Percentiles rank a stretch among this genome's conserved stretches.
Evolutionary conservation across 2,329 filamentous ascomycete genomes (phyloP).

Genomic region (Magnaporthiopsis rhizophila): DNA sequence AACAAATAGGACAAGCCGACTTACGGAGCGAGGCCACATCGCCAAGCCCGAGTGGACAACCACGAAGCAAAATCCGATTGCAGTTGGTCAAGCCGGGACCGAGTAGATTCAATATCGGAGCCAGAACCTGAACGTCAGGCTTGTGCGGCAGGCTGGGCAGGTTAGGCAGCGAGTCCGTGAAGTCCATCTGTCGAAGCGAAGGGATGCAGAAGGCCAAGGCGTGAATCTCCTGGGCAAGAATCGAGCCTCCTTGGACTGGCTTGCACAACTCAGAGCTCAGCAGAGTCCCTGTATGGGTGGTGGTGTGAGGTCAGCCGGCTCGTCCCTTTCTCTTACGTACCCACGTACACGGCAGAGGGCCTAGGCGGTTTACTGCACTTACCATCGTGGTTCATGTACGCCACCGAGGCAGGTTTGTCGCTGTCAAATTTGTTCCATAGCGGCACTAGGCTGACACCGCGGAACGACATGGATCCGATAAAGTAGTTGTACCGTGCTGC

Average conservation of each 20-base stretch:
- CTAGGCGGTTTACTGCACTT: conserved; percentile 13
- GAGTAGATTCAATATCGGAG: conserved; percentile 38
- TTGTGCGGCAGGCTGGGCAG: conserved; percentile 4
- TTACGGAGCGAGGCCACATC: conserved; percentile 44
- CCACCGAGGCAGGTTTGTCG: conserved; percentile 35
- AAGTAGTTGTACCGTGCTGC: conserved; percentile 52
- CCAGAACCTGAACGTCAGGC: conserved; percentile 21
- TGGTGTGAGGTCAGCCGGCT: conserved; percentile 14
- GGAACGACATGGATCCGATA: conserved; percentile 50
- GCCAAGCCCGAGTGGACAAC: conserved; percentile 35
- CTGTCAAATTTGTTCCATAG: conserved; percentile 34
- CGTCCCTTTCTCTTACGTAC: too few species aligned
- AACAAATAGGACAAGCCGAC: not conserved
- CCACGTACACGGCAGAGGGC: not conserved
- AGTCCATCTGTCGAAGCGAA: conserved; percentile 45
- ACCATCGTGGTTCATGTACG: conserved; percentile 46
- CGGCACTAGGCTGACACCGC: conserved; percentile 39
- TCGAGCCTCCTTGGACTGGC: conserved; percentile 37
- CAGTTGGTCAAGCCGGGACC: conserved; percentile 35
- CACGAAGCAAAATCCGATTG: conserved; percentile 41
- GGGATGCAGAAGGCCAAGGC: conserved; percentile 47
- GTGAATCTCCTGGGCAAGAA: conserved; percentile 49
- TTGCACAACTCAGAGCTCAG: conserved; percentile 40
- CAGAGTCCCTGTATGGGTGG: conserved; percentile 30
- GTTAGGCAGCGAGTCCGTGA: conserved; percentile 31